Evolutionary conservation across 1,139 yeast species (phyloP).

Genomic region (Taphrina confusa): DNA sequence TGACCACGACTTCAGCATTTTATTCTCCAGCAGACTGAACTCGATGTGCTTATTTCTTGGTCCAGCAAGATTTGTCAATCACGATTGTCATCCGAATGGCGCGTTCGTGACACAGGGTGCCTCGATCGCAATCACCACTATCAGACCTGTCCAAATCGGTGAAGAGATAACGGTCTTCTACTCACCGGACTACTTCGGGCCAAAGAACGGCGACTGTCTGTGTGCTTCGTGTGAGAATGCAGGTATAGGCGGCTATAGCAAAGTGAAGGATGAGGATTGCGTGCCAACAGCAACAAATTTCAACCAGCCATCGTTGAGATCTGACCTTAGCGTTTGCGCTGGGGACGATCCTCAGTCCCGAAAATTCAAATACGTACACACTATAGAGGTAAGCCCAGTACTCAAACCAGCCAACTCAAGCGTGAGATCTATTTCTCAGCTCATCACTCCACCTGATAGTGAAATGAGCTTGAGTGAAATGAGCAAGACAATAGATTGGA

Average conservation of each 20-base stretch:
- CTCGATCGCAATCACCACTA: slow-evolving; percentile 47
- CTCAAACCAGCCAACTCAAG: background rate
- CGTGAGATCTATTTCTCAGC: background rate
- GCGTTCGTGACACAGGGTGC: slow-evolving; percentile 46
- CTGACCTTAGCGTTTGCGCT: no score
- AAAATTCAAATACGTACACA: slow-evolving; percentile 9
- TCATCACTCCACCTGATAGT: slow-evolving; percentile 2
- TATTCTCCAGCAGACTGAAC: slow-evolving; percentile 47
- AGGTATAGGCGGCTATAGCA: slow-evolving; percentile 41
- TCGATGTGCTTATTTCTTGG: slow-evolving; percentile 53
- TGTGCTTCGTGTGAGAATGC: slow-evolving; percentile 52
- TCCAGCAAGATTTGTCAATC: slow-evolving; percentile 55
- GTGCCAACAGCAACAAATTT: no score
- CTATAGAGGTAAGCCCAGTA: background rate
- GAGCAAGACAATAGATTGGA: background rate
- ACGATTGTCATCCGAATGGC: slow-evolving; percentile 53
- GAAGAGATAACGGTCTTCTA: slow-evolving; percentile 54
- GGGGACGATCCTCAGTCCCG: background rate
- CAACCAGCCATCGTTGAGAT: no score
- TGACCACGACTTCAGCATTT: slow-evolving; percentile 50
- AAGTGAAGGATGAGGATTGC: background rate
- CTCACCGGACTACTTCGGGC: slow-evolving; percentile 52
- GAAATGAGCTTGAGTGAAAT: slow-evolving; percentile 9
- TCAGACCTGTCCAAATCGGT: slow-evolving; percentile 48
- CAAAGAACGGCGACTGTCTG: slow-evolving; percentile 50